Evolutionary conservation across 768 basidiomycete species (phyloP), one percentile per base, ranked within the genome.

Genomic region (Hygrophorus russula): DNA sequence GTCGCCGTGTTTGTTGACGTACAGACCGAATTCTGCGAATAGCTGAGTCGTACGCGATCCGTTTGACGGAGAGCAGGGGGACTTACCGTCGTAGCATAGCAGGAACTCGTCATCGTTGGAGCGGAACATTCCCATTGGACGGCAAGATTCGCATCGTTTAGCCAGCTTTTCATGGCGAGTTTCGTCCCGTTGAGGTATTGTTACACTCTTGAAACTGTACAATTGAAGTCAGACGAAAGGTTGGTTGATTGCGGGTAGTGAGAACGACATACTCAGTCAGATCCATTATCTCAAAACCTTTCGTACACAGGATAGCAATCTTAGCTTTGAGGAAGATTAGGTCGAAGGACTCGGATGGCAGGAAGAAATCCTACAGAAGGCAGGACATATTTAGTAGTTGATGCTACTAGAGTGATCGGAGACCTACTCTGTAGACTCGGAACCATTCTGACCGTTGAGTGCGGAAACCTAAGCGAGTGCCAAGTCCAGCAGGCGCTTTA

Each of bases 281-380:
- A 53, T 97, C 90, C 86, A 98, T 97, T 53, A 97, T 94, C 61
- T 97, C 93, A 53, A 97, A 97, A 32, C 93, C 92, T 56, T 88
- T 89, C 0, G 86, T 80, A 52, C 93, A 93, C 20, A 96, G 73
- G 45, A 99, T 86, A 3, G 87, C 92, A 49, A 99, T 85, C 63
- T 85, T 87, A 7, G 86, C 85, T 58, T 93, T 92, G 45, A 97
- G 67, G 73, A 97, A 98, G 48, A 91, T 80, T 34, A 97, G 68
- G 56, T 90, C 86, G 49, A 79, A 89, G 0, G 92, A 82, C 56
- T 96, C 91, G 0, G 86, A 90, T 1, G 88, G 90, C 39, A 94
- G 62, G 75, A 89, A 93, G 64, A 92, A 94, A 63, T 93, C 88
- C 72, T 49, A 74, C 2, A 32, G 76, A 20, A 14, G 10, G 32